Base-by-base conservation (phyloP, 371 early-diverging fungal species). In the Apophysomyces elegans region DNA sequence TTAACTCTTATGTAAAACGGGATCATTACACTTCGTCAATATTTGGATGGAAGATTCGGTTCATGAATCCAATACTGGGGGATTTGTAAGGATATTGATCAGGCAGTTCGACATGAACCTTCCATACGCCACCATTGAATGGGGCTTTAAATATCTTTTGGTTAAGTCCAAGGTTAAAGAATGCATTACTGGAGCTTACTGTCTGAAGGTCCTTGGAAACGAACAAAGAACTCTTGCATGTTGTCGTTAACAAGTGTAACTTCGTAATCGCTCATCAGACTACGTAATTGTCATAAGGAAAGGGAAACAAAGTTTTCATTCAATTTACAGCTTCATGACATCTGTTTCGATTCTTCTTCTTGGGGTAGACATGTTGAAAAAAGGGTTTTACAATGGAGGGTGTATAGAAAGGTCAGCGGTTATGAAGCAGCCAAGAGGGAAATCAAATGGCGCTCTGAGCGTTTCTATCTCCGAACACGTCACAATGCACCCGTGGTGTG, bases 71-170 rank as follows among this genome's bases (percentile, higher is more conserved):
- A 72, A 99, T 99, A 57, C 97, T 97, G 39, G 99, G 99, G 35
- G 97, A 97, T 83, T 98, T 97, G 88, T 96, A 99, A 11, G 99
- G 99, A 76, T 99, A 99, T 69, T 99, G 97, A 79, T 98, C 96
- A 18, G 99, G 99, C 44, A 99, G 84, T 77, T 98, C 96, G 18
- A 99, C 99, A 79, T 96, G 97, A 14, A 99, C 87, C 75, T 95
- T 97, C 96, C 99, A 99, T 45, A 94, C 88, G 16, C 99, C 99
- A 43, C 92, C 93, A 13, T 82, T 82, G 79, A 96, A 99, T 26
- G 99, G 99, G 7, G 99, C 97, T 91, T 75, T 18, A 36, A 2
- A 16, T 6, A 2, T 16, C 8, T 64, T 26, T 38, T 41, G 56
- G 6, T 68, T 26, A 67, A 35, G 35, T 56, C 16, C 41, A 39